phyloP scores from a whole-genome alignment of 805 yeast species.

The Teunomyces atbi region DNA sequence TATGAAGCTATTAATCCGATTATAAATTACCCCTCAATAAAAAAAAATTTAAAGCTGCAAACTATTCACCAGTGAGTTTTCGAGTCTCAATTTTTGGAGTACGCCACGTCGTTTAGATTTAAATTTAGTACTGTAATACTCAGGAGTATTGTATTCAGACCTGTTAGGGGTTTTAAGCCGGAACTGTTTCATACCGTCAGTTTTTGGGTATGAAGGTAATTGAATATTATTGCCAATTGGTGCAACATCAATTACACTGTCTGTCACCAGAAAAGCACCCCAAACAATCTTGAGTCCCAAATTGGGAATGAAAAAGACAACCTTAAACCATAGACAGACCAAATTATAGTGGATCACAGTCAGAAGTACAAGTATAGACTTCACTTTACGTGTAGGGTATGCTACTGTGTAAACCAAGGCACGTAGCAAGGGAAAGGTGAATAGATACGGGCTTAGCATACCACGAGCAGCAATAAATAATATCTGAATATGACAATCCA shows the following conservation, averaged over 20 bases:
- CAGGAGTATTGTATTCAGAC: neutral
- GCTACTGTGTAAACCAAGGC: neutral
- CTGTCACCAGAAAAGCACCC: neutral
- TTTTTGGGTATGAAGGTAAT: neutral
- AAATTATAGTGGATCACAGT: slow-evolving; percentile 17
- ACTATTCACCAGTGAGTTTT: neutral
- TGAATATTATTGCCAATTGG: neutral
- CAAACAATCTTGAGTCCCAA: slow-evolving; percentile 13
- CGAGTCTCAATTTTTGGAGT: slow-evolving; percentile 2
- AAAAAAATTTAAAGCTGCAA: neutral
- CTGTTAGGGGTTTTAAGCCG: neutral
- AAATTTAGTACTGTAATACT: neutral
- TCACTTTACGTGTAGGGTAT: neutral
- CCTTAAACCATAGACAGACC: slow-evolving; percentile 11
- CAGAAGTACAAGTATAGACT: neutral
- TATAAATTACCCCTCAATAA: slow-evolving; percentile 5
- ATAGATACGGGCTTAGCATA: neutral
- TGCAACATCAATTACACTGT: slow-evolving; percentile 5
- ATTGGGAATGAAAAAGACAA: slow-evolving; percentile 20
- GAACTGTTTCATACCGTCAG: slow-evolving; percentile 1
- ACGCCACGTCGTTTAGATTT: neutral
- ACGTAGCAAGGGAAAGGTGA: neutral
- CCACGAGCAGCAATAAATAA: neutral
- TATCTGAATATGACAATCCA: neutral
- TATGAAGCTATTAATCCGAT: slow-evolving; percentile 10